These are phyloP conservation scores for Solanum corneliomulleri DNA, from an alignment of 257 asterid species.

Conservation along the genomic window DNA sequence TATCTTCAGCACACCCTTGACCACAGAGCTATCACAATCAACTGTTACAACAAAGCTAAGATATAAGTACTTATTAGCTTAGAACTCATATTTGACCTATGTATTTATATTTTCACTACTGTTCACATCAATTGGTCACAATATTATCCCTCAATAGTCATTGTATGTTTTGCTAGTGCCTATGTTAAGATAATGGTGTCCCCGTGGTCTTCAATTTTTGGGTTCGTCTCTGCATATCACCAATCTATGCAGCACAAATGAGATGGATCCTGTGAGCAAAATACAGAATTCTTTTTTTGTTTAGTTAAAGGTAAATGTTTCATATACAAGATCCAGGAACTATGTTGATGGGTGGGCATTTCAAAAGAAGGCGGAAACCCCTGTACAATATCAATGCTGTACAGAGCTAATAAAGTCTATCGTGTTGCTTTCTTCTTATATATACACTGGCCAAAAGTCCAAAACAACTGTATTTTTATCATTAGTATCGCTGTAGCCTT, in stretches of 20 bases:
- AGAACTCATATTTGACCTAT: background rate
- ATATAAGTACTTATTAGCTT: background rate
- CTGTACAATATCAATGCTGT: background rate
- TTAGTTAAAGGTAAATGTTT: background rate
- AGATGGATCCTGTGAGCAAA: background rate
- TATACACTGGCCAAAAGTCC: background rate
- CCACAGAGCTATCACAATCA: background rate
- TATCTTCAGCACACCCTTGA: background rate
- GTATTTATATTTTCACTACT: background rate
- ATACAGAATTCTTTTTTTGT: background rate
- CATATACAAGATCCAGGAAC: background rate
- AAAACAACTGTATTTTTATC: background rate
- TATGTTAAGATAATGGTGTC: background rate
- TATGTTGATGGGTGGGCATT: background rate
- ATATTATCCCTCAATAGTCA: background rate
- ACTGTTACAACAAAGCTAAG: background rate
- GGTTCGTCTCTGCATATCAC: background rate
- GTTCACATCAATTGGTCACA: background rate
- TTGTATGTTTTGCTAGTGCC: background rate
- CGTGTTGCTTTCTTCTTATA: background rate
- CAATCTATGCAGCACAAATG: background rate
- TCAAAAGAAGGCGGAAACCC: background rate
- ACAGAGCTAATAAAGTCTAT: background rate
- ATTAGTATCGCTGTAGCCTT: background rate
- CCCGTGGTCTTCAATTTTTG: background rate